Conservation (phyloP, 306 rosid species). For the Begonia peltatifolia region DNA sequence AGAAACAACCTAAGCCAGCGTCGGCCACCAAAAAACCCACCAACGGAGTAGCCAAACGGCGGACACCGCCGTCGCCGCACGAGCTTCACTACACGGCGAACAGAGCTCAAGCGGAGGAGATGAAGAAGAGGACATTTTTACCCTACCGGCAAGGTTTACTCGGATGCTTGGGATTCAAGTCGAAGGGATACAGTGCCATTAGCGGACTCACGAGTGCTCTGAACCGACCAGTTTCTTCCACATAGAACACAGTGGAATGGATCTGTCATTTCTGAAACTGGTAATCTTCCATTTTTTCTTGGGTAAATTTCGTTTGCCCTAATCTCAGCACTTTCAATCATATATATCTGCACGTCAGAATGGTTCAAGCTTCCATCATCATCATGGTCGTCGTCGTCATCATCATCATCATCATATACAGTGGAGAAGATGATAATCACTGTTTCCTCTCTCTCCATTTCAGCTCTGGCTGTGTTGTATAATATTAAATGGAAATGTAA, state of each 20-base stretch:
- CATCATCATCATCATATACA: too few relatives aligned
- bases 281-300: too few relatives aligned
- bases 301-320: too few relatives aligned
- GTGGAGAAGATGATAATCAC: too few relatives aligned
- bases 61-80: constrained; percentile 58
- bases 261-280: too few relatives aligned
- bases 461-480: too few relatives aligned
- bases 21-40: constrained; percentile 24
- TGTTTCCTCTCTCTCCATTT: too few relatives aligned
- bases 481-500: too few relatives aligned
- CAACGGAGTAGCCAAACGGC: constrained; percentile 66
- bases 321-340: too few relatives aligned
- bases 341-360: too few relatives aligned
- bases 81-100: constrained; percentile 79
- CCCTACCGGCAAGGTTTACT: constrained; percentile 83
- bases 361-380: too few relatives aligned
- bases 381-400: too few relatives aligned
- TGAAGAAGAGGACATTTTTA: constrained; percentile 78
- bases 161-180: constrained; percentile 90
- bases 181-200: constrained; percentile 87
- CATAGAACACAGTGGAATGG: constrained; percentile 19
- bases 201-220: constrained; percentile 82
- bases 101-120: constrained; percentile 81
- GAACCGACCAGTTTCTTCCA: constrained; percentile 69
- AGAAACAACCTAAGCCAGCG: constrained; percentile 1